phyloP scores from a whole-genome alignment of 2,329 filamentous ascomycete species.

The Cylindrodendrum hubeiense region DNA sequence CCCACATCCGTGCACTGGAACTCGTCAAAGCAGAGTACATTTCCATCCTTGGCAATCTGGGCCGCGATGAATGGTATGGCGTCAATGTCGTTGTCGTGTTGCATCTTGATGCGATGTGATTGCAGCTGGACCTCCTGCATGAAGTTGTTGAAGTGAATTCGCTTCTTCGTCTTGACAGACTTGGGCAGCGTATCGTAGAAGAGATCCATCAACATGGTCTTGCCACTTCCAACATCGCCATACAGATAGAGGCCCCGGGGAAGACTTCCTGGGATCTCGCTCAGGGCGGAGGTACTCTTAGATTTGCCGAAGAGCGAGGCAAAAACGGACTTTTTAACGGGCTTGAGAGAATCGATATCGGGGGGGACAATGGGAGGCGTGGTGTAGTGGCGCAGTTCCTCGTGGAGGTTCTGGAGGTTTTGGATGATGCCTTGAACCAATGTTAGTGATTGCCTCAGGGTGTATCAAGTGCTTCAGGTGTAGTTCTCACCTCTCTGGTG shows the following conservation, averaged over 20 bases:
- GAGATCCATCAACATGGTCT: constrained; percentile 99
- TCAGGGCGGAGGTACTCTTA: constrained; percentile 54
- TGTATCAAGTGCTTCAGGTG: neutral
- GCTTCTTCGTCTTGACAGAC: constrained; percentile 84
- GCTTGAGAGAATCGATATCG: constrained; percentile 76
- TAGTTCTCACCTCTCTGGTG: constrained; percentile 81
- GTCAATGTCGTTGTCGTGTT: constrained; percentile 90
- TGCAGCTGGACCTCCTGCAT: constrained; percentile 98
- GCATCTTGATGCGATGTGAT: constrained; percentile 89
- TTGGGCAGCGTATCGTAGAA: constrained; percentile 93
- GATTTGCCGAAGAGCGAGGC: constrained; percentile 71
- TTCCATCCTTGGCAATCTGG: constrained; percentile 87
- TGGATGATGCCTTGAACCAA: constrained; percentile 80
- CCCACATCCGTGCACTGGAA: constrained; percentile 99
- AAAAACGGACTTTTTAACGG: constrained; percentile 66
- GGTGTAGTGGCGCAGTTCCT: constrained; percentile 80
- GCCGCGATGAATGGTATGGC: constrained; percentile 92
- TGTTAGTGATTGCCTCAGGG: constrained; percentile 26
- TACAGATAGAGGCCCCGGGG: constrained; percentile 95
- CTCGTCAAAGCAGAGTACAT: constrained; percentile 96
- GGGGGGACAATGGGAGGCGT: constrained; percentile 83
- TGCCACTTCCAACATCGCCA: constrained; percentile 96
- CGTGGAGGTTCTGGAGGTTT: constrained; percentile 88
- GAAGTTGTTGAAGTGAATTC: constrained; percentile 99
- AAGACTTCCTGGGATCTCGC: constrained; percentile 76